A percentile compares a stretch with the other conserved stretches of the same genome.
Evolutionary conservation across 2,329 filamentous ascomycete genomes (phyloP).

Genomic region (Colletotrichum simmondsii): DNA sequence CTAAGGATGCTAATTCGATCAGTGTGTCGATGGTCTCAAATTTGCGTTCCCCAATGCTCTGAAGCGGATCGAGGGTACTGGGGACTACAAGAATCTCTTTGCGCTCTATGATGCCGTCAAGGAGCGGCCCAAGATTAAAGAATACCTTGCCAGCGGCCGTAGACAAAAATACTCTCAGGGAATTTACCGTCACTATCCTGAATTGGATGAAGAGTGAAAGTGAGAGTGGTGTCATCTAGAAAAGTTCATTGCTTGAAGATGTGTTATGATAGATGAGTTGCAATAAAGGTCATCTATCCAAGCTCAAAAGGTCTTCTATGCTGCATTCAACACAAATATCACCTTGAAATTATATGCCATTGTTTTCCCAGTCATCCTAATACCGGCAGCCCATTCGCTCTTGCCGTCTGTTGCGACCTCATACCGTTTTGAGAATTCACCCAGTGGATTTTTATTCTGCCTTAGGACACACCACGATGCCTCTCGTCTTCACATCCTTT

Average conservation of each 20-base stretch:
- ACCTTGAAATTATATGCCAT: no score
- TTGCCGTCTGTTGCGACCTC: no score
- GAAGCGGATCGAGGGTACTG: slow-evolving; percentile 61
- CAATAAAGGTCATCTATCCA: no score
- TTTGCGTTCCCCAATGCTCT: slow-evolving; percentile 78
- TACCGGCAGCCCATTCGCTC: no score
- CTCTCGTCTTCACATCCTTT: no score
- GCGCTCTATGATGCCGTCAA: slow-evolving; percentile 72
- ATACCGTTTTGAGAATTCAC: neutral
- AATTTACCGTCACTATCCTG: slow-evolving; percentile 78
- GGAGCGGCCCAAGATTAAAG: slow-evolving; percentile 71
- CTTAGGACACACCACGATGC: no score
- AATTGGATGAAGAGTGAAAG: slow-evolving; percentile 66
- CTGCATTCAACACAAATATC: no score
- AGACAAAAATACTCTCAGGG: slow-evolving; percentile 71
- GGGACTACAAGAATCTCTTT: slow-evolving; percentile 71
- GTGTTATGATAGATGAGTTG: no score
- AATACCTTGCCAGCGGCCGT: slow-evolving; percentile 74
- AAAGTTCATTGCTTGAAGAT: no score
- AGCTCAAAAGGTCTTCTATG: no score
- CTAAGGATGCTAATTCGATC: neutral
- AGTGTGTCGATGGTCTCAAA: slow-evolving; percentile 67
- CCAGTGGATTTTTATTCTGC: neutral
- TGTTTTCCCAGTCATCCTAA: no score
- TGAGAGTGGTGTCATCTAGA: no score